Conservation (phyloP, 495 filamentous ascomycete species). For the Tuber umbilicatum region DNA sequence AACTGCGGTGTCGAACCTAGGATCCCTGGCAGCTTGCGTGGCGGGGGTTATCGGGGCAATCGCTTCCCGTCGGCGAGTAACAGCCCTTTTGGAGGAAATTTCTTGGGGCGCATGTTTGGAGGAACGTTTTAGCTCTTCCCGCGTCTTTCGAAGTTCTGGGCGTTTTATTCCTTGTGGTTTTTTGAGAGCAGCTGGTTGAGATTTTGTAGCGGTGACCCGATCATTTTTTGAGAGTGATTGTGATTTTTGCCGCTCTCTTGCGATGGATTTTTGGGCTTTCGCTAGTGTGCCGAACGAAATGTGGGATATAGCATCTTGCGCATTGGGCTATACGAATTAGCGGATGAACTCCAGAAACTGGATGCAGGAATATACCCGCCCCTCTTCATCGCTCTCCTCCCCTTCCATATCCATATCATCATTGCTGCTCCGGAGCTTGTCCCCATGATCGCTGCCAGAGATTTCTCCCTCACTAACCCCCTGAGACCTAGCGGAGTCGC, state of each 20-base stretch:
- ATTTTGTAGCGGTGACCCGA: slow-evolving; percentile 43
- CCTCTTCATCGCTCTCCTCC: slow-evolving; percentile 44
- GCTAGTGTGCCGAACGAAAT: slow-evolving; percentile 84
- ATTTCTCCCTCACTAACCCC: slow-evolving; percentile 13
- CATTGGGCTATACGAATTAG: slow-evolving; percentile 10
- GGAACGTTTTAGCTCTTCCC: slow-evolving; percentile 48
- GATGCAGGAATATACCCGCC: background rate
- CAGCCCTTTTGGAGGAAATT: slow-evolving; percentile 70
- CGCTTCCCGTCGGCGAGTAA: slow-evolving; percentile 69
- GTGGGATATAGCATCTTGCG: slow-evolving; percentile 45
- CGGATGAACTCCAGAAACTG: background rate
- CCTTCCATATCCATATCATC: slow-evolving; percentile 40
- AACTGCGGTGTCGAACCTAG: slow-evolving; percentile 69
- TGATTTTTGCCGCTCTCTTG: slow-evolving; percentile 42
- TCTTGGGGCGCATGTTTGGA: slow-evolving; percentile 85
- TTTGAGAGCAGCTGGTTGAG: slow-evolving; percentile 31
- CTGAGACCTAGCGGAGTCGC: background rate
- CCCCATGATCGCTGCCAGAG: slow-evolving; percentile 26
- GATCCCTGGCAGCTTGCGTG: slow-evolving; percentile 57
- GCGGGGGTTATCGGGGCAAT: slow-evolving; percentile 53
- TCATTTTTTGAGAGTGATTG: slow-evolving; percentile 33
- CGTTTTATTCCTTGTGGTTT: slow-evolving; percentile 37
- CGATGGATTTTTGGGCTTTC: slow-evolving; percentile 68
- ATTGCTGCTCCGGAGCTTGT: background rate
- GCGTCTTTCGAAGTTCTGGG: slow-evolving; percentile 44